Evolutionary conservation across 1,284 basidiomycete species (phyloP).

Genomic region (Erythrobasidium hasegawianum): DNA sequence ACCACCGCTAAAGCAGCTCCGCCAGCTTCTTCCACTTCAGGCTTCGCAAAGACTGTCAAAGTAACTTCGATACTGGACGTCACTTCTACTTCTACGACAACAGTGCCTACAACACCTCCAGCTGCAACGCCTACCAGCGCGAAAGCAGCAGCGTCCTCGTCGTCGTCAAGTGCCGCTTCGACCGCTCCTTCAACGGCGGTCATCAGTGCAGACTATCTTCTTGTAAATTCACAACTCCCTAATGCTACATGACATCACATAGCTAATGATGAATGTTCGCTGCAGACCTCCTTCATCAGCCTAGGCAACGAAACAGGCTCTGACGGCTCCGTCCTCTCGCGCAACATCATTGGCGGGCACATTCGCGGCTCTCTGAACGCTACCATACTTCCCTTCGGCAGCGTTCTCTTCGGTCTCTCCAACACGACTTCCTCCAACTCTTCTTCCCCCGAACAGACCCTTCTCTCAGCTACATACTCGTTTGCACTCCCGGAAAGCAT

Average conservation of each 20-base stretch:
- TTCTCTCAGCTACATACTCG: conserved; percentile 26
- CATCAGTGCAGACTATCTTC: conserved; percentile 23
- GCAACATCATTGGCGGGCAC: conserved; percentile 22
- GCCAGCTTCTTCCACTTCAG: background rate
- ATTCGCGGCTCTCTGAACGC: conserved; percentile 22
- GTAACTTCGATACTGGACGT: background rate
- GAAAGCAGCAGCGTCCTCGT: background rate
- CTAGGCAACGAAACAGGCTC: conserved; percentile 18
- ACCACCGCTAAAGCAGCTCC: background rate
- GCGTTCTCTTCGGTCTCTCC: conserved; percentile 20
- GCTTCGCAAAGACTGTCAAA: background rate
- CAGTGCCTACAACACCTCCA: conserved; percentile 9
- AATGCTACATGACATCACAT: background rate
- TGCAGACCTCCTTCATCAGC: conserved; percentile 28
- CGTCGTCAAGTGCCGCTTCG: conserved; percentile 5
- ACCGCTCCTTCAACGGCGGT: conserved; percentile 8
- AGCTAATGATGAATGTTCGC: background rate
- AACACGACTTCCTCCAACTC: conserved; percentile 9
- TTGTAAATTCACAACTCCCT: background rate
- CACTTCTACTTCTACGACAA: background rate
- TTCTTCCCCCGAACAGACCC: conserved; percentile 5
- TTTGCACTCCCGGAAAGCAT: conserved; percentile 24
- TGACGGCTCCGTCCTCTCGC: conserved; percentile 25
- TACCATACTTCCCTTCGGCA: conserved; percentile 27
- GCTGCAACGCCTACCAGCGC: background rate